Evolutionary conservation across 164 flowering plant genomes (phyloP).

Genomic region (Cinnamomum micranthum): DNA sequence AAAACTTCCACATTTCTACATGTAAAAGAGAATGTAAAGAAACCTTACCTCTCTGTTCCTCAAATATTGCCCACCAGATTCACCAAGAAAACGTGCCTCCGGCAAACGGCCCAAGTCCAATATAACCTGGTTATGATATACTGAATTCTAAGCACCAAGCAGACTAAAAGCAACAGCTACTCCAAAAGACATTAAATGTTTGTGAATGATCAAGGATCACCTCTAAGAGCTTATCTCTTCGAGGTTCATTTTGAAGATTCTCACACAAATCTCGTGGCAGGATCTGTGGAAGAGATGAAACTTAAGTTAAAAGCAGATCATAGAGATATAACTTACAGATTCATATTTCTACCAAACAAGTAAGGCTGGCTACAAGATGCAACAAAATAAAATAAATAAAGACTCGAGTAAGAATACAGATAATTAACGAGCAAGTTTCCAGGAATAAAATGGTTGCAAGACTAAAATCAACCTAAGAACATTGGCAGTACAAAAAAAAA

Average conservation of each 20-base stretch:
- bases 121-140: conserved; percentile 36
- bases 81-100: conserved; percentile 62
- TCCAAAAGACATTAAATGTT: background rate
- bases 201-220: conserved; percentile 24
- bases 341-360: too few relatives aligned
- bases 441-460: too few relatives aligned
- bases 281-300: conserved; percentile 33
- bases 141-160: background rate
- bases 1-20: background rate
- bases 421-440: too few relatives aligned
- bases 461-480: too few relatives aligned
- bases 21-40: background rate
- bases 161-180: background rate
- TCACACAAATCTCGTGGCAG: conserved; percentile 56
- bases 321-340: background rate
- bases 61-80: conserved; percentile 44
- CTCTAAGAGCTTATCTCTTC: conserved; percentile 51
- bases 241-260: conserved; percentile 41
- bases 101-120: conserved; percentile 67
- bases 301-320: background rate
- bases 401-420: too few relatives aligned
- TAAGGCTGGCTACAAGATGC: too few relatives aligned
- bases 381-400: too few relatives aligned
- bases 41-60: conserved; percentile 48
- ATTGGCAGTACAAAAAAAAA: too few relatives aligned